phyloP scores from a whole-genome alignment of 768 basidiomycete genomes.

The Mycena crocata region DNA sequence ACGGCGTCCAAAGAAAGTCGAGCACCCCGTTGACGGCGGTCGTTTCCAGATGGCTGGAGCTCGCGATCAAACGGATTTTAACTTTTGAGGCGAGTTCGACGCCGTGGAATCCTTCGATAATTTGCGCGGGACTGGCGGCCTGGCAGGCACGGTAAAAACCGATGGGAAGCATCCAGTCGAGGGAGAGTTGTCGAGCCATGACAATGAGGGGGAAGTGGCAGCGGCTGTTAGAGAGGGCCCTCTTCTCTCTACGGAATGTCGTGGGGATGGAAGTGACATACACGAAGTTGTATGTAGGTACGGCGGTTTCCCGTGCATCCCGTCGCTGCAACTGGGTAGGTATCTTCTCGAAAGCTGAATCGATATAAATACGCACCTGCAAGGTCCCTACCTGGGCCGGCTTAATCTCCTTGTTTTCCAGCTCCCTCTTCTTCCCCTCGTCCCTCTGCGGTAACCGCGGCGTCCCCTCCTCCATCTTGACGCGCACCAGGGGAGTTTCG shows the following conservation, averaged over 20 bases:
- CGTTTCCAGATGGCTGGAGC: background rate
- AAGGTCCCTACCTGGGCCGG: too few species aligned
- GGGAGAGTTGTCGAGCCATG: slow-evolving; percentile 2
- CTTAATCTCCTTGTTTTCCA: background rate
- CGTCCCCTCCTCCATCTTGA: slow-evolving; percentile 18
- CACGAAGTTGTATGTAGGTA: too few species aligned
- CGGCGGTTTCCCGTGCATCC: too few species aligned
- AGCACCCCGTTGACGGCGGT: background rate
- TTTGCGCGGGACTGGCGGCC: background rate
- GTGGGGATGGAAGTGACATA: too few species aligned
- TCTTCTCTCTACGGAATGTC: background rate
- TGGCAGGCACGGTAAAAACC: background rate
- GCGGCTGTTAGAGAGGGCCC: too few species aligned
- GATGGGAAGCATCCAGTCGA: slow-evolving; percentile 6
- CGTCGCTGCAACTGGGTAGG: too few species aligned
- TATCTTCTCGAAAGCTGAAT: too few species aligned
- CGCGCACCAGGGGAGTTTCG: background rate
- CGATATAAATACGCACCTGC: too few species aligned
- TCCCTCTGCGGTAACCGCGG: background rate
- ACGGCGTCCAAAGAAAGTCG: background rate
- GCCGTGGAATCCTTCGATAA: background rate
- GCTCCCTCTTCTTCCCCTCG: background rate
- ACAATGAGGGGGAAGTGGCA: background rate
- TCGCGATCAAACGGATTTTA: background rate
- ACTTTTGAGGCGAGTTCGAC: background rate